Evolutionary conservation across 768 basidiomycete genomes (phyloP), one percentile per base, ranked within the genome.

Genomic region (Mycena olivaceomarginata): DNA sequence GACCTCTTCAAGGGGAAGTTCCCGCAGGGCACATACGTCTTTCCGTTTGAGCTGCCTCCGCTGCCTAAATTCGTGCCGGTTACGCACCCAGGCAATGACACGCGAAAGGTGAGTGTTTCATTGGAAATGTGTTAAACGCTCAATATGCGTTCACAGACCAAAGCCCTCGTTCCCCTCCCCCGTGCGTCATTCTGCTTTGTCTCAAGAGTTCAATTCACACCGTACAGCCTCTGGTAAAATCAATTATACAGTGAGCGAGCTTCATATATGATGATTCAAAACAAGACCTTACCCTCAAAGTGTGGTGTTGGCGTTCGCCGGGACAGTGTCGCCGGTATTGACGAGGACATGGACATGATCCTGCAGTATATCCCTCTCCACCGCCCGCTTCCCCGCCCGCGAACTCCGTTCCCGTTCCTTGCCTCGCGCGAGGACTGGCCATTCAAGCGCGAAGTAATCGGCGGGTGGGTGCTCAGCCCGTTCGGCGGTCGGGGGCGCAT

Each of bases 351-450:
- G 75, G 78, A 79, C 60, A 74, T 77, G 75, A 72, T 79, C n/a
- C 8, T 79, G 31, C 75, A 79, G 65, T 79, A 76, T 60, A 67
- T 79, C 53, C 78, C 78, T 20, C 77, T 80, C 22, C 15, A 16
- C 37, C 65, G 57, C 57, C 56, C 63, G 41, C 74, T 77, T 9
- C 63, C 77, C 15, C 77, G 62, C 10, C 60, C 64, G n/a, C 45
- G 68, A 7, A 74, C 68, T 7, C 79, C 77, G 43, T 80, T 80
- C 59, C 79, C 79, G 16, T 80, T 67, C 59, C 79, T 80, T 63
- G 63, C 72, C 22, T 76, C 77, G 41, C 79, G 77, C 37, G 79
- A 80, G 59, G 79, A 80, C 51, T 80, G 79, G 79, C 79, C 79
- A 1, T 72, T 80, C 48, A 75, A 80, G 40, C 76, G 74, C 51